These are phyloP conservation scores for Acer yangbiense DNA, from an alignment of 345 rosid genomes.

Conservation along the genomic window DNA sequence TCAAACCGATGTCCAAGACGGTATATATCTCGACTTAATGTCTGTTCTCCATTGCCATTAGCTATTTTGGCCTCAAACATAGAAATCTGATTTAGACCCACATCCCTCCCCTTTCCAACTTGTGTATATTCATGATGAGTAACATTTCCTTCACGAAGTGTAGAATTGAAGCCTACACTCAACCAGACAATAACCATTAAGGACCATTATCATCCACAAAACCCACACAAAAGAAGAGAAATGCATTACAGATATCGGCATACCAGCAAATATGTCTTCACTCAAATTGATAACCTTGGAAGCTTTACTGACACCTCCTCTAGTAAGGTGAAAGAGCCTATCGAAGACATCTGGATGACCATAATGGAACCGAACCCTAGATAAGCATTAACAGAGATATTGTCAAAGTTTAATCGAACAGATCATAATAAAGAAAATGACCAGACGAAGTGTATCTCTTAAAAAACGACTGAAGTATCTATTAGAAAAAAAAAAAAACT, in stretches of 20 bases:
- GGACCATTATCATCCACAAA: conserved; percentile 9
- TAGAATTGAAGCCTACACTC: conserved; percentile 87
- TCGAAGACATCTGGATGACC: conserved; percentile 99
- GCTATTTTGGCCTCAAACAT: conserved; percentile 99
- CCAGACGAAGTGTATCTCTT: background rate
- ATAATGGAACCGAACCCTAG: conserved; percentile 98
- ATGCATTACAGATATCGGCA: conserved; percentile 14
- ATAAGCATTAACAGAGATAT: conserved; percentile 4
- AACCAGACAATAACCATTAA: conserved; percentile 14
- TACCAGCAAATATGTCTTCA: conserved; percentile 99
- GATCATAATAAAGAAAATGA: conserved; percentile 6
- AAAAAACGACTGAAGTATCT: background rate
- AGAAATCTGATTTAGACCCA: conserved; percentile 99
- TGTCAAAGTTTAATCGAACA: background rate
- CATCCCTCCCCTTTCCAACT: conserved; percentile 99
- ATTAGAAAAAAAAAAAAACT: background rate
- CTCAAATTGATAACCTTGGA: conserved; percentile 96
- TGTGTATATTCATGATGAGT: conserved; percentile 99
- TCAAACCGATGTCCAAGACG: conserved; percentile 99
- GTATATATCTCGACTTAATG: conserved; percentile 91
- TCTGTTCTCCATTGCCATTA: conserved; percentile 98
- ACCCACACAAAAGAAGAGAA: conserved; percentile 11
- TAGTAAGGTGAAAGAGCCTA: conserved; percentile 94
- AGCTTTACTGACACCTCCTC: conserved; percentile 99
- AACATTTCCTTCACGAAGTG: conserved; percentile 99